Evolutionary conservation across 306 rosid species (phyloP), one percentile per base, ranked within the genome.

Genomic region (Castanea crenata): DNA sequence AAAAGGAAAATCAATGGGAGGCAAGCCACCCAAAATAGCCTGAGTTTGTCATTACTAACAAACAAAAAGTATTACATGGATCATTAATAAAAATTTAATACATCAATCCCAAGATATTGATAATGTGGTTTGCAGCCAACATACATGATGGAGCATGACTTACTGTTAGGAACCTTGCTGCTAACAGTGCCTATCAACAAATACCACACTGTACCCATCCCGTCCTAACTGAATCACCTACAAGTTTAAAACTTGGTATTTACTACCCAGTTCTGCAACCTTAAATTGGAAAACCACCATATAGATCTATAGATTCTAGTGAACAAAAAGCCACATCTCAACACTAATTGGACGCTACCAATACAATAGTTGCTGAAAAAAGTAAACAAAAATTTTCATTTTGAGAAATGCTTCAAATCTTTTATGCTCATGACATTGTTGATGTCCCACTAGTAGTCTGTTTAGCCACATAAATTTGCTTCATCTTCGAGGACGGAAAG

Each of bases 381-480:
- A 21, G 55, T 34, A 84, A 84, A 81, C 75, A 87, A 82, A 88
- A 85, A 80, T 0, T 71, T 74, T 91, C 85, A 83, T 86, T 87
- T 76, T 87, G 54, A 80, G 58, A 73, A 64, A 67, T 67, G 79
- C 35, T 84, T 73, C 76, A 54, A 62, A 35, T 69, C 19, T 49
- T 57, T 70, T 71, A 54, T 69, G 79, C 52, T 92, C 90, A 90
- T 35, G 91, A 80, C 19, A 49, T 61, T 41, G 88, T 57, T 68
- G 92, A 83, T 64, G 89, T 79, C 69, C 91, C 92, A 61, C 83
- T 82, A 29, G 86, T 81, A 69, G 96, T 80, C 89, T 91, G 99
- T 78, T 92, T 94, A 58, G 97, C 97, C 82, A 92, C 99, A 73
- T 94, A 94, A 54, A 94, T 87, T 82, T 94, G 99, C 84, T 94